These are phyloP conservation scores for Pharus latifolius DNA, from an alignment of 176 grass and related monocot genomes.

Conservation along the genomic window DNA sequence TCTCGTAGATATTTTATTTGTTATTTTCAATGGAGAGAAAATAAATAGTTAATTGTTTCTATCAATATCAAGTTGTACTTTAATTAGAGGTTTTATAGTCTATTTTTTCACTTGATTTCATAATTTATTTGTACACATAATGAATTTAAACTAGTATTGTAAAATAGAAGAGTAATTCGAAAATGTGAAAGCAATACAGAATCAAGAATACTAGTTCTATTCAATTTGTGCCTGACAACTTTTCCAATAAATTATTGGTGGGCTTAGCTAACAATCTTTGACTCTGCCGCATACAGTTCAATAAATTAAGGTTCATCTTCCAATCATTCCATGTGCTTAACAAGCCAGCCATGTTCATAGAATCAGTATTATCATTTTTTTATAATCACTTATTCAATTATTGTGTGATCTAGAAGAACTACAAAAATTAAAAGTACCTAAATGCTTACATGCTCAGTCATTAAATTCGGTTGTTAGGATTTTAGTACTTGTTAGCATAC, in stretches of 20 bases:
- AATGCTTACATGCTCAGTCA: not conserved
- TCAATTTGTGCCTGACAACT: not conserved
- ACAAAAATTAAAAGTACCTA: not conserved
- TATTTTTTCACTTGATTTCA: not conserved
- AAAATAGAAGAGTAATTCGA: too few relatives aligned
- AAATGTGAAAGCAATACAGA: too few relatives aligned
- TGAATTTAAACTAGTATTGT: too few relatives aligned
- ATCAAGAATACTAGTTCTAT: not conserved
- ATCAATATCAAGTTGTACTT: not conserved
- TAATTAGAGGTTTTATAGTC: not conserved
- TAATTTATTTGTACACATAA: too few relatives aligned
- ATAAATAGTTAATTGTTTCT: too few relatives aligned
- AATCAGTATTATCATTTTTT: not conserved
- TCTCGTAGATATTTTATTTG: too few relatives aligned
- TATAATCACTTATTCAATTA: not conserved
- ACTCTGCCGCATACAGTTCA: not conserved
- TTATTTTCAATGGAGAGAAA: not conserved
- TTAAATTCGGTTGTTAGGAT: not conserved
- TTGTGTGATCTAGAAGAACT: not conserved
- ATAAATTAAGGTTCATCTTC: not conserved
- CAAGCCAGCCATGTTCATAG: constrained; percentile 4
- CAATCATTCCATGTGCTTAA: constrained; percentile 13
- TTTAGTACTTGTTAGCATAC: not conserved
- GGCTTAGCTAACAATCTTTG: constrained; percentile 19
- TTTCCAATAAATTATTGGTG: not conserved